A percentile compares a stretch with the other conserved stretches of the same genome.
Evolutionary conservation across 805 yeast species (phyloP).

Genomic region (Saccharomycopsis sp.): DNA sequence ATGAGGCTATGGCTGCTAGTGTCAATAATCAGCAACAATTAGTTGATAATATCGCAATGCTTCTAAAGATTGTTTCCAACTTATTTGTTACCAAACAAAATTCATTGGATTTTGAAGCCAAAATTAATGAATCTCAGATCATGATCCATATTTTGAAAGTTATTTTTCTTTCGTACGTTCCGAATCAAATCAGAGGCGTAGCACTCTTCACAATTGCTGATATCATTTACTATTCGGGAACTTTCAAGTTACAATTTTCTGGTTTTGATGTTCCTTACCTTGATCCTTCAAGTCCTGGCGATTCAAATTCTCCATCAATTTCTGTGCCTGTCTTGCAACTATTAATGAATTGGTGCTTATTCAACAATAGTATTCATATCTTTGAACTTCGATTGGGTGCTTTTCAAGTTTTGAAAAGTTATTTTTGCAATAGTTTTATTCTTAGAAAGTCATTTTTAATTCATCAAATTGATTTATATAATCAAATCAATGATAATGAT

Average conservation of each 20-base stretch:
- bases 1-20: not conserved
- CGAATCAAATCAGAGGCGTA: slow-evolving; percentile 52
- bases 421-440: slow-evolving; percentile 50
- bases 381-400: slow-evolving; percentile 79
- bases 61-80: slow-evolving; percentile 10
- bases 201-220: slow-evolving; percentile 73
- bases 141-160: slow-evolving; percentile 57
- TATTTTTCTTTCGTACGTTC: slow-evolving; percentile 56
- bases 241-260: slow-evolving; percentile 60
- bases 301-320: slow-evolving; percentile 15
- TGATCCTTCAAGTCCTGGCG: slow-evolving; percentile 44
- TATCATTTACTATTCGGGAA: slow-evolving; percentile 54
- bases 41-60: slow-evolving; percentile 6
- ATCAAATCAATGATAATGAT: not conserved
- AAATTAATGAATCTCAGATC: slow-evolving; percentile 35
- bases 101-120: not conserved
- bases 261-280: slow-evolving; percentile 87
- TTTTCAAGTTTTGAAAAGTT: slow-evolving; percentile 52
- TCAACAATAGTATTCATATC: slow-evolving; percentile 69
- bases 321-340: slow-evolving; percentile 64
- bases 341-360: slow-evolving; percentile 72
- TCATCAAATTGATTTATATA: slow-evolving; percentile 41
- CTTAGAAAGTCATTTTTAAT: slow-evolving; percentile 52
- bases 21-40: slow-evolving; percentile 1
- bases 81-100: slow-evolving; percentile 12